Conservation (phyloP, 73 alveolate species). For the Tetrahymena thermophila region DNA sequence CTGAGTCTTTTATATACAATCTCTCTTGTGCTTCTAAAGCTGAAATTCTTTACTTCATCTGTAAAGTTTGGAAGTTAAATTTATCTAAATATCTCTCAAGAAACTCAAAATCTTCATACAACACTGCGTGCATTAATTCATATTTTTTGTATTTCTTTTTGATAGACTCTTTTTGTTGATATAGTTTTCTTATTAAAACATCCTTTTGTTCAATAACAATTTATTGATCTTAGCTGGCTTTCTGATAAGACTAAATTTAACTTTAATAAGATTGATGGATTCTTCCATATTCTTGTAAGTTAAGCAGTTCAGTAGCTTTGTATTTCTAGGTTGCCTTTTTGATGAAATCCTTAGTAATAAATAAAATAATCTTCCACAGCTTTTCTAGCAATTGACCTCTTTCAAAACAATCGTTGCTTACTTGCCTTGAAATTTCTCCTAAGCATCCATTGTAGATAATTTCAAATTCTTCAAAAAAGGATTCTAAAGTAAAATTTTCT, state of each 20-base stretch:
- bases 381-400: not conserved
- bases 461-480: not conserved
- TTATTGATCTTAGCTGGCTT: not conserved
- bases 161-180: not conserved
- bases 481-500: not conserved
- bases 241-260: not conserved
- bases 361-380: not conserved
- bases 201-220: not conserved
- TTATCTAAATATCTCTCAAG: not conserved
- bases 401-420: not conserved
- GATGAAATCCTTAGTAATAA: not conserved
- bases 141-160: not conserved
- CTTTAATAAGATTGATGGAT: not conserved
- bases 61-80: not conserved
- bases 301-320: not conserved
- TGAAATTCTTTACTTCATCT: not conserved
- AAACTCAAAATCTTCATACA: not conserved
- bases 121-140: not conserved
- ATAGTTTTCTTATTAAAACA: not conserved
- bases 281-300: not conserved
- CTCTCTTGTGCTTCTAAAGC: not conserved
- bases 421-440: not conserved
- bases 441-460: not conserved
- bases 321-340: not conserved
- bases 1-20: not conserved